Conservation (phyloP, 441 rosid species). For the Erysimum pusillum region DNA sequence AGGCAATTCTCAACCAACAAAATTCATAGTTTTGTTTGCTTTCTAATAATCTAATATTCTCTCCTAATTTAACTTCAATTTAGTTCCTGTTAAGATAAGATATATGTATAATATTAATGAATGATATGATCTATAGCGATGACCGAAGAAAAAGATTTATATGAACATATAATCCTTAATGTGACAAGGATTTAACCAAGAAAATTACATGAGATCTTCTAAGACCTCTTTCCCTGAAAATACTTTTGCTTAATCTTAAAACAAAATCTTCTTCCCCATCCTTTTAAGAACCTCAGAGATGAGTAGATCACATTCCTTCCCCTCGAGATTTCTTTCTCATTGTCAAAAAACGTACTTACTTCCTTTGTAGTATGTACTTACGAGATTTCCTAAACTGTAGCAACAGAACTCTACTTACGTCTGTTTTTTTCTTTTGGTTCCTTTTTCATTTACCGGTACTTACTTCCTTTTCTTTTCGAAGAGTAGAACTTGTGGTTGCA, state of each 20-base stretch:
- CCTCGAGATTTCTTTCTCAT: slow-evolving; percentile 8
- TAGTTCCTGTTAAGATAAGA: neutral
- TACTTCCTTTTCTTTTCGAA: slow-evolving; percentile 52
- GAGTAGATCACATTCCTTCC: slow-evolving; percentile 6
- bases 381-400: slow-evolving; percentile 32
- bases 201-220: slow-evolving; percentile 15
- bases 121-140: neutral
- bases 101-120: neutral
- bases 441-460: slow-evolving; percentile 11
- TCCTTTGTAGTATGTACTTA: slow-evolving; percentile 42
- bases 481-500: slow-evolving; percentile 97
- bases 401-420: slow-evolving; percentile 25
- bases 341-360: slow-evolving; percentile 41
- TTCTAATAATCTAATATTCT: neutral
- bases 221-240: slow-evolving; percentile 23
- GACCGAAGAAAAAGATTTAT: slow-evolving; percentile 1
- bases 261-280: slow-evolving; percentile 40
- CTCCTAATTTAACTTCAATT: neutral
- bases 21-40: neutral
- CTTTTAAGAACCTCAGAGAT: slow-evolving; percentile 17
- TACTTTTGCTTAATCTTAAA: slow-evolving; percentile 8
- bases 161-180: slow-evolving; percentile 34
- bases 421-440: neutral
- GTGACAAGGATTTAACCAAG: slow-evolving; percentile 15
- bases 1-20: neutral